Percentiles rank a stretch among this genome's conserved stretches.
These are phyloP conservation scores for Fusarium verrucosum DNA, from an alignment of 2,329 filamentous ascomycete genomes.

Conservation along the genomic window DNA sequence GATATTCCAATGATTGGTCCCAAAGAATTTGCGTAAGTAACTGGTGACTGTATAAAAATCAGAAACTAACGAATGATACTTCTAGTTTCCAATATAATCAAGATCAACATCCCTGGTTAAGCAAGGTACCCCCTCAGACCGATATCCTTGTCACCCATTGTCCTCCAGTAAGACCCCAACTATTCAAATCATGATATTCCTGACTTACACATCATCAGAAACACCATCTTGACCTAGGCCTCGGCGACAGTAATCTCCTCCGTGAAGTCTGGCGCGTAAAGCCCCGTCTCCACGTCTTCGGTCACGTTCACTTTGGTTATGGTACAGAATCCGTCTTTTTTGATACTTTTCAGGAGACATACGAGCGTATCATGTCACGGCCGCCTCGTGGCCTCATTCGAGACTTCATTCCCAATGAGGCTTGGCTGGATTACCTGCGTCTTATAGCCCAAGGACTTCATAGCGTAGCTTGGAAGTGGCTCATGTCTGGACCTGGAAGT, in stretches of 20 bases:
- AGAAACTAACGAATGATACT: conserved; percentile 7
- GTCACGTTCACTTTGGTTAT: conserved; percentile 81
- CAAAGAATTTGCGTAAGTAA: conserved; percentile 66
- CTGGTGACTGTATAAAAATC: not conserved
- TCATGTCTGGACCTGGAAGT: conserved; percentile 63
- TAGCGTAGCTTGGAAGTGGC: conserved; percentile 64
- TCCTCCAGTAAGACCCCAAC: conserved; percentile 65
- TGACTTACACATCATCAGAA: conserved; percentile 53
- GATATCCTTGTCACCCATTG: conserved; percentile 86
- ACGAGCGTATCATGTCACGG: conserved; percentile 70
- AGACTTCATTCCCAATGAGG: conserved; percentile 57
- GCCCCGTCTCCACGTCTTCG: conserved; percentile 82
- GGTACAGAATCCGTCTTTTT: conserved; percentile 77
- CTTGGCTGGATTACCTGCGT: conserved; percentile 58
- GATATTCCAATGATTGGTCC: conserved; percentile 82
- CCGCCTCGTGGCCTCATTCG: conserved; percentile 54
- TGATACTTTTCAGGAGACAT: conserved; percentile 76
- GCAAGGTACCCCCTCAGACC: conserved; percentile 73
- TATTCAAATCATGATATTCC: not conserved
- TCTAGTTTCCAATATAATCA: conserved; percentile 77
- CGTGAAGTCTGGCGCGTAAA: conserved; percentile 77
- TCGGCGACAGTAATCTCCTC: conserved; percentile 77
- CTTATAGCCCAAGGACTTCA: conserved; percentile 58
- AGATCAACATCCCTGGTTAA: conserved; percentile 74
- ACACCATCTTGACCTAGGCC: conserved; percentile 72